phyloP scores from a whole-genome alignment of 116 monocot genomes.

The Cymodocea nodosa region DNA sequence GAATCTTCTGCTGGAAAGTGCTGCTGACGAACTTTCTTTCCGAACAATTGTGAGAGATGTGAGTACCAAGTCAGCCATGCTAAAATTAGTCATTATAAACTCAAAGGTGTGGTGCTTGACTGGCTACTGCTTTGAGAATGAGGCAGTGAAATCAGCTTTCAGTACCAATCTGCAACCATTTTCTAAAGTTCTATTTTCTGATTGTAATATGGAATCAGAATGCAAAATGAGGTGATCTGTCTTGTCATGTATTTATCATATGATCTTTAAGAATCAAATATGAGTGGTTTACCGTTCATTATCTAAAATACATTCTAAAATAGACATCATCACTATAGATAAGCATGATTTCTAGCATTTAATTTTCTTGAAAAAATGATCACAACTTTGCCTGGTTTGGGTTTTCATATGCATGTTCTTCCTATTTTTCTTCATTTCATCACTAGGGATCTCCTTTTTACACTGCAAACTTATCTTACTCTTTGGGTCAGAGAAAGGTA shows the following conservation, averaged over 20 bases:
- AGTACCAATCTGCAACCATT: slow-evolving; percentile 38
- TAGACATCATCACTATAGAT: no score
- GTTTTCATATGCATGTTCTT: no score
- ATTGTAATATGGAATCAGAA: slow-evolving; percentile 25
- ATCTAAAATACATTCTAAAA: no score
- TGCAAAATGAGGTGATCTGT: slow-evolving; percentile 28
- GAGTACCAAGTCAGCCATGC: slow-evolving; percentile 33
- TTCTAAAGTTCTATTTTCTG: slow-evolving; percentile 63
- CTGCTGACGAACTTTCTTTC: slow-evolving; percentile 70
- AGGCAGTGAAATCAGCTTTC: slow-evolving; percentile 1
- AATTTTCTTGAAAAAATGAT: no score
- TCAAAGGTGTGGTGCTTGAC: slow-evolving; percentile 56
- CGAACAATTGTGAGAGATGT: slow-evolving; percentile 67
- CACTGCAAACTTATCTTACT: no score
- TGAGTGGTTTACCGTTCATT: no score
- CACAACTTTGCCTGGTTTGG: no score
- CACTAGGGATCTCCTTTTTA: no score
- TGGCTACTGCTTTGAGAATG: slow-evolving; percentile 55
- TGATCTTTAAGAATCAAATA: no score
- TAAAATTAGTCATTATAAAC: slow-evolving; percentile 67
- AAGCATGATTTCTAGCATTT: no score
- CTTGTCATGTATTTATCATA: not conserved
- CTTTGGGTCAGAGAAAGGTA: no score
- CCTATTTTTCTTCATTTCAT: no score
- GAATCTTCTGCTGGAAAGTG: slow-evolving; percentile 52